Base-by-base conservation (phyloP, 805 yeast genomes). In the Lipomyces japonicus region DNA sequence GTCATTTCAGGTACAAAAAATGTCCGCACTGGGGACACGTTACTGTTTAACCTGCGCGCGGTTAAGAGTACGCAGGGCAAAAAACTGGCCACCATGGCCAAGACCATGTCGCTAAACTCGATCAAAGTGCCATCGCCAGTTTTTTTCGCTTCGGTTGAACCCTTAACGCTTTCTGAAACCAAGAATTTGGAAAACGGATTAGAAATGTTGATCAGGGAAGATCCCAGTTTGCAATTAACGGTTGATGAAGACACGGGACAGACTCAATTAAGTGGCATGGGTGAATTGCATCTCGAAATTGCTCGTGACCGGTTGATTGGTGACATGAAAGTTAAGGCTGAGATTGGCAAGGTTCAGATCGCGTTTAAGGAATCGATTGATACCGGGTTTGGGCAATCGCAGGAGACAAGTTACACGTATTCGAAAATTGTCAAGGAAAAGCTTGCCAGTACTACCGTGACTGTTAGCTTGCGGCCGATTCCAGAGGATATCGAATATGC, bases 201-300 rank as follows among this genome's bases (percentile, higher is more conserved):
- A 40, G 71, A 72, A 7, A 70, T 78, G 1, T 67, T 93, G 37
- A 66, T 86, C n/a, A 75, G 84, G 46, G 97, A 93, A 63, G 98
- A 93, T 62, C 98, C 98, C 2, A 86, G 95, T 43, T 72, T 93
- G 53, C 77, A 79, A 26, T 76, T 87, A 5, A 68, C 78, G 2
- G 76, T 74, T 43, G 75, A 93, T 65, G 90, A 87, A 51, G 97
- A 91, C 59, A 74, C 87, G 48, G 95, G 93, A 4, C 97, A 93
- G 69, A 82, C 90, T 1, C 77, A 90, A 24, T 68, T 93, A 26
- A 82, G 95, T 18, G 98, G 98, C 28, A 91, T 91, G 97, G 98
- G 98, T 36, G 97, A 93, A 63, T 73, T 93, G 42, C 98, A 93
- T 69, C 73, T 93, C 43, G 97, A 93, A 59, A 89, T 93, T 58